Conservation (phyloP, 148 eudicot genomes). For the Camellia lanceoleosa region DNA sequence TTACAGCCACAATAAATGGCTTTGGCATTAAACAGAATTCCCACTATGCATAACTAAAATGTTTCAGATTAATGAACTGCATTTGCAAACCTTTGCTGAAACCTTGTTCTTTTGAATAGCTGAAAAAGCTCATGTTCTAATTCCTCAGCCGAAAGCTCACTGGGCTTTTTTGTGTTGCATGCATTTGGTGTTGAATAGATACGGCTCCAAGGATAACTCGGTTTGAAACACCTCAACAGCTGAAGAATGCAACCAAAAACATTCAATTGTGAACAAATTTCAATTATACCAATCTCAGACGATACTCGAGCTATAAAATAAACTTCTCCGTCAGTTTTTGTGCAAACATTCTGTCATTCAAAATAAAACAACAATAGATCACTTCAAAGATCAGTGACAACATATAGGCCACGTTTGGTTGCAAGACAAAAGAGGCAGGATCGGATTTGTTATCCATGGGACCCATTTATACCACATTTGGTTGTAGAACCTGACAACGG, state of each 20-base stretch:
- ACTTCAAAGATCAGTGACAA: neutral
- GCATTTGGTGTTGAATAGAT: conserved; percentile 25
- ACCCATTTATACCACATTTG: no score
- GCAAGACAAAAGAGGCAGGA: no score
- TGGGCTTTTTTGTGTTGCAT: conserved; percentile 31
- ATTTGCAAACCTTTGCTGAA: conserved; percentile 44
- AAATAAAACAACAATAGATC: neutral
- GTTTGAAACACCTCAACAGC: conserved; percentile 50
- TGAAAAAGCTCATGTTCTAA: conserved; percentile 53
- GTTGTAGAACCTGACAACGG: no score
- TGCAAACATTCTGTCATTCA: neutral
- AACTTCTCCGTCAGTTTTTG: neutral
- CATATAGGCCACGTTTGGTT: neutral
- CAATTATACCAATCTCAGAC: neutral
- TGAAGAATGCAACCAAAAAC: conserved; percentile 29
- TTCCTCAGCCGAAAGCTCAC: conserved; percentile 28
- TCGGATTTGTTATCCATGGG: no score
- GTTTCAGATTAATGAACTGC: neutral
- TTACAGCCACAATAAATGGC: neutral
- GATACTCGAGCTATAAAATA: neutral
- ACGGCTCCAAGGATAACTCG: conserved; percentile 60
- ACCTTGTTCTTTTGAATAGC: conserved; percentile 35
- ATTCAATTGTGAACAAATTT: neutral
- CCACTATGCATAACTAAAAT: neutral
- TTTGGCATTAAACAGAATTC: neutral